Evolutionary conservation across 2,329 filamentous ascomycete genomes (phyloP).

Genomic region (Leptodontidium sp.): DNA sequence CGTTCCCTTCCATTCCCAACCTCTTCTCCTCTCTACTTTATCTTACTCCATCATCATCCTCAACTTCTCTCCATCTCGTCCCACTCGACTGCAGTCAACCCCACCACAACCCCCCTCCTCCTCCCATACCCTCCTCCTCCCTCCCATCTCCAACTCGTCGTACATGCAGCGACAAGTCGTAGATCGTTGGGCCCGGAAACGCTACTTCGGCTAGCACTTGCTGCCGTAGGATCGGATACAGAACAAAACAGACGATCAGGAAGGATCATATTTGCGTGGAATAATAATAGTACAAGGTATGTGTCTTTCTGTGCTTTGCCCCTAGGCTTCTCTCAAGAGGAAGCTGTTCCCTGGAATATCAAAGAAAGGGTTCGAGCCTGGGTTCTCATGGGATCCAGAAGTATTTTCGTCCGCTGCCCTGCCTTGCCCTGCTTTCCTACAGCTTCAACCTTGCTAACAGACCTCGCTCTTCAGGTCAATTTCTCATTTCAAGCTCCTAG

Average conservation of each 20-base stretch:
- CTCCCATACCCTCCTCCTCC: background rate
- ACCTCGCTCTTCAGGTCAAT: slow-evolving; percentile 1
- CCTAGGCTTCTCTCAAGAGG: background rate
- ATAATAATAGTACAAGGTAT: slow-evolving; percentile 16
- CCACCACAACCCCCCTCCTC: slow-evolving; percentile 14
- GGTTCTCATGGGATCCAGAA: background rate
- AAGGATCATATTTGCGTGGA: background rate
- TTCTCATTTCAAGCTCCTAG: slow-evolving; percentile 23
- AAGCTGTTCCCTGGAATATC: too few relatives aligned
- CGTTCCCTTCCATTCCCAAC: too few relatives aligned
- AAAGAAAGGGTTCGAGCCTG: too few relatives aligned
- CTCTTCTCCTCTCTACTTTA: background rate
- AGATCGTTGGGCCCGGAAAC: slow-evolving; percentile 56
- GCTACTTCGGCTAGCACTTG: slow-evolving; percentile 52
- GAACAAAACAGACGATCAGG: slow-evolving; percentile 4
- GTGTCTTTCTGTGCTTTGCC: background rate
- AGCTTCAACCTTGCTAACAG: background rate
- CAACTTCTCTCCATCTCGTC: background rate
- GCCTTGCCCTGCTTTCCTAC: background rate
- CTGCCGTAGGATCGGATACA: slow-evolving; percentile 40
- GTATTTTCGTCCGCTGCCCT: background rate
- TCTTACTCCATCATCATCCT: background rate
- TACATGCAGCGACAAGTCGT: slow-evolving; percentile 63
- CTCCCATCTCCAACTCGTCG: slow-evolving; percentile 33
- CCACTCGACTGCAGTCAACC: slow-evolving; percentile 14